A percentile compares a stretch with the other conserved stretches of the same genome.
Evolutionary conservation across 2,329 filamentous ascomycete species (phyloP).

Genomic region (Fusarium sp.): DNA sequence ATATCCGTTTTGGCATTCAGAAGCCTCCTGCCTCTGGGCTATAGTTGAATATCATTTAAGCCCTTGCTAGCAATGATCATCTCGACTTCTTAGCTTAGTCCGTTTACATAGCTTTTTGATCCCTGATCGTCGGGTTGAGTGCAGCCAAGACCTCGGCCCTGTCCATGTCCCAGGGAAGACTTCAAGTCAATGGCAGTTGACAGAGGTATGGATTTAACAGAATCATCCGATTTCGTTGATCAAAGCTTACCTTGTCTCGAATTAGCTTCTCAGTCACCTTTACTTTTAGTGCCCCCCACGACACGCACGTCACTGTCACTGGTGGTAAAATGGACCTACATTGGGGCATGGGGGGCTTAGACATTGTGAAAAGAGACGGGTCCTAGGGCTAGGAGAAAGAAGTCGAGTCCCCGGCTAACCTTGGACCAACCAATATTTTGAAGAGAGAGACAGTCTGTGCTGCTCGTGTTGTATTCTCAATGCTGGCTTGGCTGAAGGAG

Average conservation of each 20-base stretch:
- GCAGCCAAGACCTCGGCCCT: slow-evolving; percentile 13
- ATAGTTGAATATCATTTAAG: slow-evolving; percentile 15
- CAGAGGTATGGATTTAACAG: neutral
- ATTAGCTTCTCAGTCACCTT: neutral
- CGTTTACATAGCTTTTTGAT: slow-evolving; percentile 8
- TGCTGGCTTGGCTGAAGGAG: neutral
- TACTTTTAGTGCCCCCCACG: slow-evolving; percentile 27
- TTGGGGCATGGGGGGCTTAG: slow-evolving; percentile 14
- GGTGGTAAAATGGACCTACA: slow-evolving; percentile 17
- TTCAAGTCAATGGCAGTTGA: neutral
- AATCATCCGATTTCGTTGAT: slow-evolving; percentile 7
- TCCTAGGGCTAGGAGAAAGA: slow-evolving; percentile 21
- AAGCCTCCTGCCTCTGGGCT: slow-evolving; percentile 12
- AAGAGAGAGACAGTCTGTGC: slow-evolving; percentile 1
- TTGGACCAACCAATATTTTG: neutral
- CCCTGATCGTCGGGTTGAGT: slow-evolving; percentile 15
- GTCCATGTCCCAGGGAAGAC: neutral
- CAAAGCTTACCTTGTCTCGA: slow-evolving; percentile 16
- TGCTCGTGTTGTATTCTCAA: neutral
- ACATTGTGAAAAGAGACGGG: slow-evolving; percentile 2
- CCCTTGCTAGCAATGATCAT: slow-evolving; percentile 15
- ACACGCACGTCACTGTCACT: slow-evolving; percentile 31
- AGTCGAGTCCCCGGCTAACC: neutral
- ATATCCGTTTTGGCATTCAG: slow-evolving; percentile 2
- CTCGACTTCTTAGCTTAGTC: slow-evolving; percentile 4